Percentiles rank a stretch among this genome's conserved stretches.
These are phyloP conservation scores for Xylaria castorea DNA, from an alignment of 495 filamentous ascomycete species.

Conservation along the genomic window DNA sequence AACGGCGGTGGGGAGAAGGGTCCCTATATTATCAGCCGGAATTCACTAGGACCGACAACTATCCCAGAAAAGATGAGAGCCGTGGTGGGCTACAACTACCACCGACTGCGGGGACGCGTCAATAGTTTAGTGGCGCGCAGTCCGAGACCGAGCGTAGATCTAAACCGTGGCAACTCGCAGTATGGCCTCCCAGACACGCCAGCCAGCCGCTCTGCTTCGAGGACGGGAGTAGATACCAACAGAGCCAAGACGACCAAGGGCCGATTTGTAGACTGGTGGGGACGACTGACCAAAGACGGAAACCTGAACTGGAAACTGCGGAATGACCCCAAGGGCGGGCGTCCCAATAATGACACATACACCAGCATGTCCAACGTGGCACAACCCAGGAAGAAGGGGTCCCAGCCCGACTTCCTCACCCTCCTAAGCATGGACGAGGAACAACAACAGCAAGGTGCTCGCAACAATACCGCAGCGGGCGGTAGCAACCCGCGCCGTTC, in stretches of 20 bases:
- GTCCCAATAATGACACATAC: conserved; percentile 32
- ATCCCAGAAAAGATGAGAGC: conserved; percentile 46
- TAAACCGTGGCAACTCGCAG: conserved; percentile 59
- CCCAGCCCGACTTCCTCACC: conserved; percentile 50
- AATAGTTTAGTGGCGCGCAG: conserved; percentile 44
- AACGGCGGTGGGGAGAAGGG: conserved; percentile 45
- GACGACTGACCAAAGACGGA: conserved; percentile 46
- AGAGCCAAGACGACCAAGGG: conserved; percentile 39
- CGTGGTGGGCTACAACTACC: conserved; percentile 45
- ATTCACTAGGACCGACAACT: conserved; percentile 52
- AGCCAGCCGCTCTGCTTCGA: conserved; percentile 50
- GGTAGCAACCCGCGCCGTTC: conserved; percentile 37
- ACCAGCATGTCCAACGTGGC: conserved; percentile 33
- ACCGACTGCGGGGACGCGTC: conserved; percentile 46
- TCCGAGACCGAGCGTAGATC: conserved; percentile 53
- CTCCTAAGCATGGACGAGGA: conserved; percentile 46
- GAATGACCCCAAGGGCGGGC: conserved; percentile 27
- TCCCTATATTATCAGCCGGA: conserved; percentile 49
- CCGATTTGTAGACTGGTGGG: conserved; percentile 50
- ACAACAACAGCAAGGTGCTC: conserved; percentile 44
- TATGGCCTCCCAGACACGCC: conserved; percentile 49
- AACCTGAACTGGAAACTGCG: conserved; percentile 46
- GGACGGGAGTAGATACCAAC: conserved; percentile 22
- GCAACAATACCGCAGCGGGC: conserved; percentile 38
- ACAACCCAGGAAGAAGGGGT: conserved; percentile 33